These are phyloP conservation scores for Gastrolobium bilobum DNA, from an alignment of 306 rosid species.

Conservation along the genomic window DNA sequence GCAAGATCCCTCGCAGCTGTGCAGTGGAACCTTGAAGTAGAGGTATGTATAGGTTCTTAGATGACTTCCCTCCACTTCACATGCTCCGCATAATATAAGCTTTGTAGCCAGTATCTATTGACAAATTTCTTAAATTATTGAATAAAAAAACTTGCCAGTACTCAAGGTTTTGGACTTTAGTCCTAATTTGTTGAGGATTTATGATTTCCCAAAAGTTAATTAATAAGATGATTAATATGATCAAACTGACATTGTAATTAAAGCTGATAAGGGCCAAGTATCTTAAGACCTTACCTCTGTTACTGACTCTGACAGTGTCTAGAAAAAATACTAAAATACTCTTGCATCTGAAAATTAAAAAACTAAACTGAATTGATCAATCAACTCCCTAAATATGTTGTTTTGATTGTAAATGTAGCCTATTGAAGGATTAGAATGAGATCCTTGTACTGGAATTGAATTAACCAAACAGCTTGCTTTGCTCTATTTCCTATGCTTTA, in stretches of 20 bases:
- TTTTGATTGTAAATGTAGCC: slow-evolving; percentile 28
- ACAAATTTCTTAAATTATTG: slow-evolving; percentile 12
- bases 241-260: slow-evolving; percentile 16
- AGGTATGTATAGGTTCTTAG: slow-evolving; percentile 73
- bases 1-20: slow-evolving; percentile 86
- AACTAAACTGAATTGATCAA: not conserved
- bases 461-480: slow-evolving; percentile 10
- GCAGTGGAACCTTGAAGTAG: slow-evolving; percentile 90
- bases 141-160: slow-evolving; percentile 20
- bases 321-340: slow-evolving; percentile 39
- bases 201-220: slow-evolving; percentile 4
- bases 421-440: slow-evolving; percentile 36
- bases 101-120: slow-evolving; percentile 29
- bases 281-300: slow-evolving; percentile 5
- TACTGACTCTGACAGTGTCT: not conserved
- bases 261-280: slow-evolving; percentile 7
- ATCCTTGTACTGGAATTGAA: slow-evolving; percentile 7
- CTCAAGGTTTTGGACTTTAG: slow-evolving; percentile 23
- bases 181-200: slow-evolving; percentile 32
- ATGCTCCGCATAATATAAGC: slow-evolving; percentile 35
- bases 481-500: not conserved
- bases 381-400: slow-evolving; percentile 42
- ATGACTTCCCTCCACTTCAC: slow-evolving; percentile 36
- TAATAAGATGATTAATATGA: slow-evolving; percentile 11
- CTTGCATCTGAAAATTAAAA: slow-evolving; percentile 29